Evolutionary conservation across 2,329 filamentous ascomycete species (phyloP).

Genomic region (Metarhizium robertsii): DNA sequence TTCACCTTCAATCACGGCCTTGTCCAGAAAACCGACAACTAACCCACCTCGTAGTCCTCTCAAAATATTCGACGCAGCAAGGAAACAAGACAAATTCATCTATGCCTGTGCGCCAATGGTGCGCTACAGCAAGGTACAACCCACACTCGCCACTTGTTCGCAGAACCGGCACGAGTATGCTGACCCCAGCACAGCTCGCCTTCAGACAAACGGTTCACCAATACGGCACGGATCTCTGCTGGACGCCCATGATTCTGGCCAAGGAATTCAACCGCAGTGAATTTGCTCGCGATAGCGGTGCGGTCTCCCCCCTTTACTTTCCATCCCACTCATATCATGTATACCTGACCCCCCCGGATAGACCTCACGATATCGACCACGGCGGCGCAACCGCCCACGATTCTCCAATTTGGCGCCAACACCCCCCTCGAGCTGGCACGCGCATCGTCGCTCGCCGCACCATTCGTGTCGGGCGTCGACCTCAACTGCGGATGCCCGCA

Average conservation of each 20-base stretch:
- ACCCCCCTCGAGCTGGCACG: slow-evolving; percentile 51
- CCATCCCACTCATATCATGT: not conserved
- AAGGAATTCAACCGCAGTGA: slow-evolving; percentile 58
- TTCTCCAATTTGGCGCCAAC: slow-evolving; percentile 60
- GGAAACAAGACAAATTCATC: slow-evolving; percentile 41
- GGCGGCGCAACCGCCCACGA: slow-evolving; percentile 45
- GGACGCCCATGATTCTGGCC: slow-evolving; percentile 64
- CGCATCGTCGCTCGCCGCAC: slow-evolving; percentile 51
- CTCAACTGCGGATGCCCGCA: slow-evolving; percentile 68
- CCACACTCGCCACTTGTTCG: too few relatives aligned
- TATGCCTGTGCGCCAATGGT: slow-evolving; percentile 61
- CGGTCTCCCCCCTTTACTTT: slow-evolving; percentile 3
- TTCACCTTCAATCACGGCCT: not conserved
- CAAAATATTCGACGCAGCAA: slow-evolving; percentile 48
- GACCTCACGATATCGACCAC: slow-evolving; percentile 53
- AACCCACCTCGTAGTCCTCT: slow-evolving; percentile 34
- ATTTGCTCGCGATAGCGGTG: slow-evolving; percentile 51
- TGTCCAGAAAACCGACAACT: not conserved
- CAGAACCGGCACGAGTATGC: not conserved
- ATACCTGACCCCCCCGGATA: slow-evolving; percentile 10
- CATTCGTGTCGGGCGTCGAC: slow-evolving; percentile 55
- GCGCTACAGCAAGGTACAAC: slow-evolving; percentile 46
- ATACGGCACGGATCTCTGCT: slow-evolving; percentile 57
- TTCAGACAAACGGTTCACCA: slow-evolving; percentile 58
- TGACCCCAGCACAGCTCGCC: slow-evolving; percentile 39